Conservation (phyloP, 768 basidiomycete genomes). For the Obba rivulosa region DNA sequence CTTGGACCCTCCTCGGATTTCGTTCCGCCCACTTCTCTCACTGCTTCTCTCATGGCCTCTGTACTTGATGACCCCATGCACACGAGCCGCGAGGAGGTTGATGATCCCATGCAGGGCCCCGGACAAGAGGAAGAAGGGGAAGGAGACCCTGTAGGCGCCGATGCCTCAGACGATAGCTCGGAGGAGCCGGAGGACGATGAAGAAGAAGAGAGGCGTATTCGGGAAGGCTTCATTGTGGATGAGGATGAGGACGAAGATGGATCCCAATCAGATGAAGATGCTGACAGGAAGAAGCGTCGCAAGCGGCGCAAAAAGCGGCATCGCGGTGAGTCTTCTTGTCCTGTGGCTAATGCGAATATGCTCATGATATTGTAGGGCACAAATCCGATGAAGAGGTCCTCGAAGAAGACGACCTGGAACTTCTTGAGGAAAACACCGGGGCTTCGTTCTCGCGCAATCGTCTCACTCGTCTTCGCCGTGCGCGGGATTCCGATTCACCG, state of each 20-base stretch:
- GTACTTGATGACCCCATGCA: conserved; percentile 33
- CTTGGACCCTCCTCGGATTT: conserved; percentile 4
- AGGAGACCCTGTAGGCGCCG: conserved; percentile 49
- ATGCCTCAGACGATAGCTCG: conserved; percentile 73
- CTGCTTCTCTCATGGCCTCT: conserved; percentile 31
- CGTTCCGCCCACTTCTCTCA: conserved; percentile 9
- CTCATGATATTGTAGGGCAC: too few species aligned
- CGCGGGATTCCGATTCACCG: conserved; percentile 66
- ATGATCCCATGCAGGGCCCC: conserved; percentile 59
- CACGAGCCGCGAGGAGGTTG: conserved; percentile 30
- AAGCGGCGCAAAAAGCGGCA: conserved; percentile 65
- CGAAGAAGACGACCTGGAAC: conserved; percentile 86
- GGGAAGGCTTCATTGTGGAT: conserved; percentile 90
- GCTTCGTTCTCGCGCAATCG: conserved; percentile 50
- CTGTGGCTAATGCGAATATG: background rate
- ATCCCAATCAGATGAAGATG: conserved; percentile 53
- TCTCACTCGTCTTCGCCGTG: conserved; percentile 70
- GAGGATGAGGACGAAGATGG: conserved; percentile 85
- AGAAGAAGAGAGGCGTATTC: conserved; percentile 74
- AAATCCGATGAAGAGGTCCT: conserved; percentile 46
- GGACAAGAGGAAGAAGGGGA: conserved; percentile 41
- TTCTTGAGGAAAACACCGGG: conserved; percentile 82
- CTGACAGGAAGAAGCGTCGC: conserved; percentile 55
- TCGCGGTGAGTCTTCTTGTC: conserved; percentile 31
- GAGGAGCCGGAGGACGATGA: conserved; percentile 89